These are phyloP conservation scores for Lepiota brunneoincarnata DNA, from an alignment of 768 basidiomycete genomes.

Conservation along the genomic window DNA sequence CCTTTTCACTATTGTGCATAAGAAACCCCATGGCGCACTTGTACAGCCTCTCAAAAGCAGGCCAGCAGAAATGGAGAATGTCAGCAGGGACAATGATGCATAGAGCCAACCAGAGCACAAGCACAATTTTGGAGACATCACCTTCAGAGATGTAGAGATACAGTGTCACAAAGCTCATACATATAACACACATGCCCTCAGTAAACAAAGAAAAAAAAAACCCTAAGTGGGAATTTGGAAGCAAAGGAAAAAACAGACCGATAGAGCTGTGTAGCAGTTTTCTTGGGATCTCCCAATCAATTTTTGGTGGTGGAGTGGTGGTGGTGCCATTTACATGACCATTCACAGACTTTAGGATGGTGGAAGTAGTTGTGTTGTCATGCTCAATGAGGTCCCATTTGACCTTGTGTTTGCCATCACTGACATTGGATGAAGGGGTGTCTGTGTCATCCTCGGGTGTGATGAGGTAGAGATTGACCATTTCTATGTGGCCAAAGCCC, in stretches of 20 bases:
- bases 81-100: constrained; percentile 73
- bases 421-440: constrained; percentile 1
- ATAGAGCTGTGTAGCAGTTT: constrained; percentile 88
- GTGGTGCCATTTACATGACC: constrained; percentile 18
- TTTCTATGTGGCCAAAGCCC: constrained; percentile 40
- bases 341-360: constrained; percentile 12
- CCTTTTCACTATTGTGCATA: constrained; percentile 89
- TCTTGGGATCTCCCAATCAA: constrained; percentile 90
- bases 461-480: constrained; percentile 21
- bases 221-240: too few relatives aligned
- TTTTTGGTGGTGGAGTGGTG: constrained; percentile 22
- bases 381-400: constrained; percentile 18
- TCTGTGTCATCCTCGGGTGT: constrained; percentile 29
- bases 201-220: too few relatives aligned
- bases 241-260: constrained; percentile 45
- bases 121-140: constrained; percentile 60
- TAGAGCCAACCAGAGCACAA: constrained; percentile 63
- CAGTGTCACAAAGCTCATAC: constrained; percentile 41
- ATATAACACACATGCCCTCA: too few relatives aligned
- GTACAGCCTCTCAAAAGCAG: constrained; percentile 65
- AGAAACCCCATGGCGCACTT: constrained; percentile 74
- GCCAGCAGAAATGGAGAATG: constrained; percentile 64
- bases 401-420: constrained; percentile 25
- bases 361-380: constrained; percentile 11
- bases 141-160: constrained; percentile 50